Evolutionary conservation across 2,329 filamentous ascomycete species (phyloP).

Genomic region (Nemania abortiva): DNA sequence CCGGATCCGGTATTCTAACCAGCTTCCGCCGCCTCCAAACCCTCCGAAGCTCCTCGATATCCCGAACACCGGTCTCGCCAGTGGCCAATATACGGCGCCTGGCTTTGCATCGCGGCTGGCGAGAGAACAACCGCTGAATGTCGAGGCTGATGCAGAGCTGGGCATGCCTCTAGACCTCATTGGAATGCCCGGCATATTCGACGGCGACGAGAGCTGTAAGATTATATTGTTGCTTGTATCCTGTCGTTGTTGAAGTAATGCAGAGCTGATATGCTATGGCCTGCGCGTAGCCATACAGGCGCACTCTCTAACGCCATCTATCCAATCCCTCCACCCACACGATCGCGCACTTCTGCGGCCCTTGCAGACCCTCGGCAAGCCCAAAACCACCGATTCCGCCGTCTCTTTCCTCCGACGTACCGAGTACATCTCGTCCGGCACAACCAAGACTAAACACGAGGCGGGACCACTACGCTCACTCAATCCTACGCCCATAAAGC

Average conservation of each 20-base stretch:
- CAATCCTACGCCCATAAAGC: slow-evolving; percentile 57
- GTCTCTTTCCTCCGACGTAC: slow-evolving; percentile 96
- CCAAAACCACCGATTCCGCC: slow-evolving; percentile 78
- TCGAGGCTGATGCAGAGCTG: slow-evolving; percentile 96
- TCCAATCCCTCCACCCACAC: slow-evolving; percentile 87
- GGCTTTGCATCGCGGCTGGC: slow-evolving; percentile 90
- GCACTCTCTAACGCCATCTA: slow-evolving; percentile 73
- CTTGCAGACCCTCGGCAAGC: slow-evolving; percentile 86
- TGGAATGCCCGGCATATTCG: slow-evolving; percentile 93
- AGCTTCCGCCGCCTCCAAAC: slow-evolving; percentile 91
- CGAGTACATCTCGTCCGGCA: slow-evolving; percentile 85
- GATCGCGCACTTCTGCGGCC: slow-evolving; percentile 87
- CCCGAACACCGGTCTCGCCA: slow-evolving; percentile 88
- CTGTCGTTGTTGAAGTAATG: slow-evolving; percentile 4
- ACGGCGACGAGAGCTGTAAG: slow-evolving; percentile 93
- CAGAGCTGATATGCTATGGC: slow-evolving; percentile 42
- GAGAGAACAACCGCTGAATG: slow-evolving; percentile 92
- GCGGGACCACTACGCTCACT: slow-evolving; percentile 66
- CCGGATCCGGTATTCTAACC: slow-evolving; percentile 94
- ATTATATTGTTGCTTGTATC: slow-evolving; percentile 32
- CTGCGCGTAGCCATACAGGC: slow-evolving; percentile 79
- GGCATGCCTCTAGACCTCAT: slow-evolving; percentile 97
- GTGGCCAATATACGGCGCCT: slow-evolving; percentile 89
- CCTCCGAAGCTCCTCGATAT: slow-evolving; percentile 98
- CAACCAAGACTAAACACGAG: slow-evolving; percentile 62